A percentile compares a stretch with the other conserved stretches of the same genome.
Evolutionary conservation across 208 protist genomes (phyloP).

Genomic region (Leishmania guyanensis): DNA sequence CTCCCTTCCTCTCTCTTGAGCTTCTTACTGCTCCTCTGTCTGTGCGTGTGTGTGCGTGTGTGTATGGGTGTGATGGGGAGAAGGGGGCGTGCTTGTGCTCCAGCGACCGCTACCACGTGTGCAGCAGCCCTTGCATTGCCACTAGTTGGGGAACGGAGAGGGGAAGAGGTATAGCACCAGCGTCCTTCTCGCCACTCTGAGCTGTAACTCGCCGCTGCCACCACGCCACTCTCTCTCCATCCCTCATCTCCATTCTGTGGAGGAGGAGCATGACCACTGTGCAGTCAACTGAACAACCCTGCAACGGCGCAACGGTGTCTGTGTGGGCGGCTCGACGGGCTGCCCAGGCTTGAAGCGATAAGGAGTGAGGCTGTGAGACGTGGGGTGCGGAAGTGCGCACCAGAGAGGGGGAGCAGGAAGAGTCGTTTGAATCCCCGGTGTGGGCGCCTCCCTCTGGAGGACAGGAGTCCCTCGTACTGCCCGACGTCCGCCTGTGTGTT

Average conservation of each 20-base stretch:
- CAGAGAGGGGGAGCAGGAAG: not conserved
- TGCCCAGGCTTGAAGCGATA: not conserved
- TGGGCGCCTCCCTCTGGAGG: not conserved
- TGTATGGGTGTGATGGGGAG: not conserved
- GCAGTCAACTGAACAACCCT: too few relatives aligned
- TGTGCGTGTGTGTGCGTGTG: conserved; percentile 11
- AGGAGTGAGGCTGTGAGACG: not conserved
- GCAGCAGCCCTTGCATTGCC: too few relatives aligned
- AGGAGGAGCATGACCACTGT: too few relatives aligned
- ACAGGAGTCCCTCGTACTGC: too few relatives aligned
- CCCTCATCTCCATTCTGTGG: not conserved
- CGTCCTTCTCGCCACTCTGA: not conserved
- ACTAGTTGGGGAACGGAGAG: too few relatives aligned
- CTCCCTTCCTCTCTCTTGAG: not conserved
- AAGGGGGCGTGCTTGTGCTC: not conserved
- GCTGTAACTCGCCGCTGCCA: not conserved
- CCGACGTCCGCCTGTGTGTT: not conserved
- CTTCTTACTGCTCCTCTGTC: not conserved
- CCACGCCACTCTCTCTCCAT: not conserved
- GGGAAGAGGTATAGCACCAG: too few relatives aligned
- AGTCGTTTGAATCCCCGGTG: not conserved
- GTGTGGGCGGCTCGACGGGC: not conserved
- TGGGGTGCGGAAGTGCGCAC: not conserved
- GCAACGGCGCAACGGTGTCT: too few relatives aligned
- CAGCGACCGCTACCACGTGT: too few relatives aligned